phyloP scores from a whole-genome alignment of 768 basidiomycete species.

The Podaxis mareebaensis region DNA sequence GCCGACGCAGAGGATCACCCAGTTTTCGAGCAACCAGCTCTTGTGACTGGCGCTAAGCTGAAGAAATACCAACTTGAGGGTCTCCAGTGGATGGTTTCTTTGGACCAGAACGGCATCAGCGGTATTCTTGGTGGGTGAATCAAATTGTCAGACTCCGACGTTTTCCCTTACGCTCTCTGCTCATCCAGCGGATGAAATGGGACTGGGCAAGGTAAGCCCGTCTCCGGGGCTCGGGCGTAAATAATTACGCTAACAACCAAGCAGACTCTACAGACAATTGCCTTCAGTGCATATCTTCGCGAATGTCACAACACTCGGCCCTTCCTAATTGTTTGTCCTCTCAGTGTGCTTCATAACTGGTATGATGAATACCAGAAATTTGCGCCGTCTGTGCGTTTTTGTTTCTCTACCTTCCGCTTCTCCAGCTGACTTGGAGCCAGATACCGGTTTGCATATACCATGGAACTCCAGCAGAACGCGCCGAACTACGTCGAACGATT shows the following conservation, averaged over 20 bases:
- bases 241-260: background rate
- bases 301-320: slow-evolving; percentile 69
- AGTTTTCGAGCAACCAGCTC: slow-evolving; percentile 68
- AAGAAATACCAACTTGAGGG: slow-evolving; percentile 94
- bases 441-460: slow-evolving; percentile 92
- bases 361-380: slow-evolving; percentile 81
- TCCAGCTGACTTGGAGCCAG: slow-evolving; percentile 34
- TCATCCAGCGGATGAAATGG: slow-evolving; percentile 87
- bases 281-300: slow-evolving; percentile 89
- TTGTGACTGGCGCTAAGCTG: slow-evolving; percentile 83
- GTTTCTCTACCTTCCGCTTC: background rate
- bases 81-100: slow-evolving; percentile 90
- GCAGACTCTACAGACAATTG: slow-evolving; percentile 93
- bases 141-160: background rate
- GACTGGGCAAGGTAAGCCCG: slow-evolving; percentile 66
- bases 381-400: slow-evolving; percentile 57
- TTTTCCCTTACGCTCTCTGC: background rate
- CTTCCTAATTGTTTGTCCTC: slow-evolving; percentile 88
- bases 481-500: slow-evolving; percentile 67
- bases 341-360: slow-evolving; percentile 95
- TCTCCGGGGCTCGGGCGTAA: background rate
- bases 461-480: slow-evolving; percentile 79
- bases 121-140: slow-evolving; percentile 66
- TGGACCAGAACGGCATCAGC: slow-evolving; percentile 83
- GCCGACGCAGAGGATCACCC: slow-evolving; percentile 19